Percentiles rank a stretch among this genome's conserved stretches.
Conservation (phyloP, 177 flowering plant species). For the Vitis hybrid region DNA sequence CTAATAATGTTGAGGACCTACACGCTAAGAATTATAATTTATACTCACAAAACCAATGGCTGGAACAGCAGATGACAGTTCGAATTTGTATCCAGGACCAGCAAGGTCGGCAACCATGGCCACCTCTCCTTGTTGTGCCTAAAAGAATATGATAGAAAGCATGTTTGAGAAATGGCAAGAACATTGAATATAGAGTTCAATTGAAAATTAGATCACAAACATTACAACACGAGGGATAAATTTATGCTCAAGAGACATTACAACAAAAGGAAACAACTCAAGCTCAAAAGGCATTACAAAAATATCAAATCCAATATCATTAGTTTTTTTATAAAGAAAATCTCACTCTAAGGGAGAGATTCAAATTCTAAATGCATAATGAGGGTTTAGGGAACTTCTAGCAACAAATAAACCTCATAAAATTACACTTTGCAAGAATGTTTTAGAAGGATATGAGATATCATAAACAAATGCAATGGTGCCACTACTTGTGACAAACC, state of each 20-base stretch:
- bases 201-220: not conserved
- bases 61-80: constrained; percentile 76
- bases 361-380: too few species aligned
- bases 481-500: too few species aligned
- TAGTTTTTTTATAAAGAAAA: too few species aligned
- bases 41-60: constrained; percentile 66
- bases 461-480: too few species aligned
- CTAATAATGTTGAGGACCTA: not conserved
- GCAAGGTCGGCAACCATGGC: constrained; percentile 68
- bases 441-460: too few species aligned
- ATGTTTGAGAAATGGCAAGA: not conserved
- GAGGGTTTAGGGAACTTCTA: too few species aligned
- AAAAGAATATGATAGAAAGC: not conserved
- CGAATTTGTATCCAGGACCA: constrained; percentile 67
- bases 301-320: not conserved
- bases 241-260: not conserved
- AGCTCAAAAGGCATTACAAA: not conserved
- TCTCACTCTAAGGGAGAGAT: too few species aligned
- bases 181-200: not conserved
- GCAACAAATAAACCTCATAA: too few species aligned
- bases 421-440: too few species aligned
- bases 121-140: constrained; percentile 85
- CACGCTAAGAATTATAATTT: constrained; percentile 6
- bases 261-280: not conserved
- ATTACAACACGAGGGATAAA: not conserved